These are phyloP conservation scores for Alternaria sp. DNA, from an alignment of 2,329 filamentous ascomycete species.

Conservation along the genomic window DNA sequence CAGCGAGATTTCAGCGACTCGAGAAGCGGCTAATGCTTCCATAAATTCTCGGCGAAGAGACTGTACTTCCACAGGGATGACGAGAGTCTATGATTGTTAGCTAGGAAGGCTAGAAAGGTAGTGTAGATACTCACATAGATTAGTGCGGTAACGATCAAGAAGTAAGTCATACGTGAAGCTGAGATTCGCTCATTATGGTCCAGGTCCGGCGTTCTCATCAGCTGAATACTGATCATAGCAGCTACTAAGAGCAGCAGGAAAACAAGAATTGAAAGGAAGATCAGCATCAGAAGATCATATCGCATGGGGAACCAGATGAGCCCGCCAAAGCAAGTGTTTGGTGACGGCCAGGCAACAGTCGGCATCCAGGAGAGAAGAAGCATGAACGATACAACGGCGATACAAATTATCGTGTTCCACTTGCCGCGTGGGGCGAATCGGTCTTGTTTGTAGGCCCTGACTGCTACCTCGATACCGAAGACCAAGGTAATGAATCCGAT, in stretches of 20 bases:
- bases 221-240: conserved; percentile 63
- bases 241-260: conserved; percentile 59
- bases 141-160: conserved; percentile 63
- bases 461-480: conserved; percentile 67
- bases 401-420: conserved; percentile 66
- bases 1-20: conserved; percentile 69
- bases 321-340: conserved; percentile 69
- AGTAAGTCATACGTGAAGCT: conserved; percentile 74
- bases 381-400: conserved; percentile 59
- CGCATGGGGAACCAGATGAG: conserved; percentile 71
- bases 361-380: conserved; percentile 65
- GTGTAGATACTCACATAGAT: conserved; percentile 58
- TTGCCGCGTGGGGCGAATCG: conserved; percentile 66
- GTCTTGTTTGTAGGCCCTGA: conserved; percentile 61
- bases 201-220: conserved; percentile 62
- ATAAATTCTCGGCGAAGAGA: conserved; percentile 54
- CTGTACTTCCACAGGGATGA: conserved; percentile 69
- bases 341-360: conserved; percentile 62
- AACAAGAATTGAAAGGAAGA: conserved; percentile 60
- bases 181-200: conserved; percentile 66
- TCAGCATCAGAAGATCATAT: conserved; percentile 66
- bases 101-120: not conserved
- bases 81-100: conserved; percentile 52
- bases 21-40: conserved; percentile 60
- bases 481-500: conserved; percentile 70